A percentile compares a stretch with the other conserved stretches of the same genome.
phyloP scores from a whole-genome alignment of 2,329 filamentous ascomycete species.

The Ceratocystis harringtonii region DNA sequence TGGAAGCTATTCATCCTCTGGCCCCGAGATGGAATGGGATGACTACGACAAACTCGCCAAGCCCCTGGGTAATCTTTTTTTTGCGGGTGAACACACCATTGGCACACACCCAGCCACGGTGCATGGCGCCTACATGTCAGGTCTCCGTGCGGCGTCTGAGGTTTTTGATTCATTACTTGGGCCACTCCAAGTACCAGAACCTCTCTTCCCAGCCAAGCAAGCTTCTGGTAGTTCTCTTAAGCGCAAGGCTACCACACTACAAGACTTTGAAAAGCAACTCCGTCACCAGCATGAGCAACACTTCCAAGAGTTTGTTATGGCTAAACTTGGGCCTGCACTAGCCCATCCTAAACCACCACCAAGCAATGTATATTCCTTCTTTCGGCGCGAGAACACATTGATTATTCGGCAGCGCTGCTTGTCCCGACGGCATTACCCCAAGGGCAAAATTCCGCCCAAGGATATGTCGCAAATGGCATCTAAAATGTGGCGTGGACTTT shows the following conservation, averaged over 20 bases:
- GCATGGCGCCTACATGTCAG: constrained; percentile 89
- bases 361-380: constrained; percentile 78
- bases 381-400: constrained; percentile 66
- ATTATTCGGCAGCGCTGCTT: constrained; percentile 44
- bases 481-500: constrained; percentile 81
- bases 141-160: constrained; percentile 75
- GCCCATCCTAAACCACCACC: constrained; percentile 56
- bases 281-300: constrained; percentile 42
- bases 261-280: constrained; percentile 27
- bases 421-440: constrained; percentile 21
- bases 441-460: constrained; percentile 14
- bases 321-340: constrained; percentile 58
- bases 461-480: constrained; percentile 45
- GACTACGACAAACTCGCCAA: constrained; percentile 90
- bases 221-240: constrained; percentile 32
- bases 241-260: constrained; percentile 32
- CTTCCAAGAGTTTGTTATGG: constrained; percentile 36
- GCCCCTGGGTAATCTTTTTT: constrained; percentile 73
- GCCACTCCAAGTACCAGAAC: constrained; percentile 59
- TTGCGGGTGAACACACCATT: constrained; percentile 92
- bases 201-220: constrained; percentile 56
- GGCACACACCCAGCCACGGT: constrained; percentile 93
- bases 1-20: constrained; percentile 91
- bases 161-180: constrained; percentile 69
- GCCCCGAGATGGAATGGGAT: constrained; percentile 61